phyloP scores from a whole-genome alignment of 352 stramenopile genomes.

The Phytophthora pinifolia region DNA sequence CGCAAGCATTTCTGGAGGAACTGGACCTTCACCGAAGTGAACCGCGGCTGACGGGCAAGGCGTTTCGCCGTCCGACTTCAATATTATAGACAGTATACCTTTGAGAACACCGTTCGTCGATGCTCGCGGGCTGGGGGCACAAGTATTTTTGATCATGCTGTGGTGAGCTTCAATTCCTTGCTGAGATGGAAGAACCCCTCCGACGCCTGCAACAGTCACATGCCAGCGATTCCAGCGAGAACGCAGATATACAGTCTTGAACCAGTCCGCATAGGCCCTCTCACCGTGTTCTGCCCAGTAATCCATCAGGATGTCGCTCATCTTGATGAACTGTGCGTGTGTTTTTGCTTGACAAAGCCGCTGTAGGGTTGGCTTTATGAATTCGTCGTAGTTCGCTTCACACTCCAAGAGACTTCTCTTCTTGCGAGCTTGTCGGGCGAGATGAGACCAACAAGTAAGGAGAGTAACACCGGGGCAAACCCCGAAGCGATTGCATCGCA shows the following conservation, averaged over 20 bases:
- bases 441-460: too few species aligned
- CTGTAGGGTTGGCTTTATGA: too few species aligned
- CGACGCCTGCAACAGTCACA: slow-evolving; percentile 2
- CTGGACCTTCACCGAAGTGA: slow-evolving; percentile 11
- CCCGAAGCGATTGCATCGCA: too few species aligned
- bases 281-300: not conserved
- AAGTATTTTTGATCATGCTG: slow-evolving; percentile 12
- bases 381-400: not conserved
- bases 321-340: slow-evolving; percentile 4
- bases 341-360: too few species aligned
- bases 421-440: not conserved
- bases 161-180: slow-evolving; percentile 22
- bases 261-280: slow-evolving; percentile 9
- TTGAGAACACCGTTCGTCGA: slow-evolving; percentile 9
- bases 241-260: slow-evolving; percentile 3
- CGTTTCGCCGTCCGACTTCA: slow-evolving; percentile 2
- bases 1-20: slow-evolving; percentile 11
- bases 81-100: slow-evolving; percentile 9
- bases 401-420: not conserved
- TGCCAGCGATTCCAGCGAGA: slow-evolving; percentile 3
- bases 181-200: slow-evolving; percentile 3
- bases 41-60: not conserved
- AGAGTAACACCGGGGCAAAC: too few species aligned
- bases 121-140: slow-evolving; percentile 4
- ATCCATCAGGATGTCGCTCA: not conserved